Evolutionary conservation across 2,329 filamentous ascomycete genomes (phyloP).

Genomic region (Xylaria sp.): DNA sequence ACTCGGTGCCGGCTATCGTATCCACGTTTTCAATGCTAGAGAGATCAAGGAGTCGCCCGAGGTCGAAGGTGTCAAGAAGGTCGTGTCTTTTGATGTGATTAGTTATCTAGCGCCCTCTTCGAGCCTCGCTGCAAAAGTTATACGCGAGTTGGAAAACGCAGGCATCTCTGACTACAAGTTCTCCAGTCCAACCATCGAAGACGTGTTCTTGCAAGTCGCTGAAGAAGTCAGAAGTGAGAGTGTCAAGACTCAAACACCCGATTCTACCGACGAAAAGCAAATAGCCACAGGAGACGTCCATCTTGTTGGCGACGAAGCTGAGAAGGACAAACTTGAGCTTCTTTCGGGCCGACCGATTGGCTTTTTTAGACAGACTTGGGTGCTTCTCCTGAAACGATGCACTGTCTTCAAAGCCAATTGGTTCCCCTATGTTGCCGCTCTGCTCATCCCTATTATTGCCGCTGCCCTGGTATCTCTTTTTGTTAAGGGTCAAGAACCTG

Average conservation of each 20-base stretch:
- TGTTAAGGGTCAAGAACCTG: constrained; percentile 57
- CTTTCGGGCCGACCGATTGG: constrained; percentile 75
- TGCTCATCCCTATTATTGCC: constrained; percentile 81
- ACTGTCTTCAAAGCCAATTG: constrained; percentile 83
- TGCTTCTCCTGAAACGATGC: constrained; percentile 80
- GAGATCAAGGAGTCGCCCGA: constrained; percentile 59
- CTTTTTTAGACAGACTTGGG: constrained; percentile 74
- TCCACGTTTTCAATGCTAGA: constrained; percentile 74
- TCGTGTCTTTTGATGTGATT: constrained; percentile 73
- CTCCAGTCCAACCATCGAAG: constrained; percentile 89
- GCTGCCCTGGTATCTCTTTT: constrained; percentile 83
- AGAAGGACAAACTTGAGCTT: constrained; percentile 61
- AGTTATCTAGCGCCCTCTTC: constrained; percentile 79
- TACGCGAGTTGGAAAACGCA: constrained; percentile 72
- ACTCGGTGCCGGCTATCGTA: constrained; percentile 84
- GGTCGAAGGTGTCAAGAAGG: constrained; percentile 66
- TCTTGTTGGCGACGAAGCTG: constrained; percentile 36
- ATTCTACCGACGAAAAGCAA: constrained; percentile 40
- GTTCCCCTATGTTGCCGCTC: constrained; percentile 77
- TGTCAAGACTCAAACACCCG: constrained; percentile 25
- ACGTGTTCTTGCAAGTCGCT: constrained; percentile 87
- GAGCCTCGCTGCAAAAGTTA: constrained; percentile 74
- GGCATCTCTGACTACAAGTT: constrained; percentile 83
- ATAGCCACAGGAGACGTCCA: constrained; percentile 40
- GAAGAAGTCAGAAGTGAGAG: constrained; percentile 75